Evolutionary conservation across 495 filamentous ascomycete species (phyloP).

Genomic region (Penicillium canariense): DNA sequence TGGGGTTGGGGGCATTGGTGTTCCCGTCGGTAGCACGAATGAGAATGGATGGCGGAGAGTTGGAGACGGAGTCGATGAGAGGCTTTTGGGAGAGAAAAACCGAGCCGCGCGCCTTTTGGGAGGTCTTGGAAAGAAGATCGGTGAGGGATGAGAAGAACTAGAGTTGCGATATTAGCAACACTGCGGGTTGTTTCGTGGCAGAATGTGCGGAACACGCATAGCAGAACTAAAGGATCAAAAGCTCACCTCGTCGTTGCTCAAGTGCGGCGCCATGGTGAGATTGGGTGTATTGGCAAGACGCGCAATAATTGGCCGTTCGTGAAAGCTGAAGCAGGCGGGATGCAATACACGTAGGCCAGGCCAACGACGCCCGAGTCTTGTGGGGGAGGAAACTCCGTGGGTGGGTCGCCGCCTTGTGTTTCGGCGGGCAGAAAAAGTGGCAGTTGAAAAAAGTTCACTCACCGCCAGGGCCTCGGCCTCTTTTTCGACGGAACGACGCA

Average conservation of each 20-base stretch:
- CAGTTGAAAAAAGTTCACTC: conserved; percentile 26
- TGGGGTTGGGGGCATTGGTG: conserved; percentile 42
- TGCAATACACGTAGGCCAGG: too few relatives aligned
- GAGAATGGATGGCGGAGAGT: conserved; percentile 59
- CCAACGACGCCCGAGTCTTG: conserved; percentile 8
- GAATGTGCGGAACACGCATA: conserved; percentile 4
- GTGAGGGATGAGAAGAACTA: conserved; percentile 86
- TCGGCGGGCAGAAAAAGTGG: conserved; percentile 21
- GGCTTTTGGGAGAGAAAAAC: conserved; percentile 84
- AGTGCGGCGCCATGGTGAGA: conserved; percentile 52
- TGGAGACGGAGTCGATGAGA: conserved; percentile 22
- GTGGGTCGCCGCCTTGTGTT: conserved; percentile 21
- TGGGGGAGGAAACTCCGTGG: conserved; percentile 30
- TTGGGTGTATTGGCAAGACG: conserved; percentile 8
- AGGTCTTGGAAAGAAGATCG: conserved; percentile 67
- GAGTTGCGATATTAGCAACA: conserved; percentile 17
- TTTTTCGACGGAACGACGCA: neutral
- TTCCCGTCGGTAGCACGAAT: conserved; percentile 80
- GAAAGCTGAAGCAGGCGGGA: conserved; percentile 19
- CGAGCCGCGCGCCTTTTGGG: conserved; percentile 68
- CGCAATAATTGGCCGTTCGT: conserved; percentile 14
- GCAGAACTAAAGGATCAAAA: neutral
- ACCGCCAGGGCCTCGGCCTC: conserved; percentile 15
- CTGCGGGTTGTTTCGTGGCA: conserved; percentile 14
- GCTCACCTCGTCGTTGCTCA: conserved; percentile 73